Percentiles rank a stretch among this genome's conserved stretches.
Conservation (phyloP, 495 filamentous ascomycete genomes). For the Penicillium nucicola region DNA sequence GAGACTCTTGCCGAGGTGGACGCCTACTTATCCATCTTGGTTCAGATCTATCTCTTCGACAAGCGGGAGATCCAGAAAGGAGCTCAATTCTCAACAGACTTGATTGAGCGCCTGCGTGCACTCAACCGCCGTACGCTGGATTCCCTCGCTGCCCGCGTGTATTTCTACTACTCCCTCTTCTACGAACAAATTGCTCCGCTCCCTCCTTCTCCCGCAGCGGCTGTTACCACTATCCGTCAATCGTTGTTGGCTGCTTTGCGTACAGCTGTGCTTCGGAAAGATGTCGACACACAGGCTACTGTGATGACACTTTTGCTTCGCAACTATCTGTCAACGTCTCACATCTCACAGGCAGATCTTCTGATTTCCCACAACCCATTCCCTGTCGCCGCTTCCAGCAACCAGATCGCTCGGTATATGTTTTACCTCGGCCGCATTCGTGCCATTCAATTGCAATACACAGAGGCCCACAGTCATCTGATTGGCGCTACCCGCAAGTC, state of each 20-base stretch:
- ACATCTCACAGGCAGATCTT: conserved; percentile 95
- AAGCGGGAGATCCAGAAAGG: conserved; percentile 73
- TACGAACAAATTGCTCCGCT: conserved; percentile 83
- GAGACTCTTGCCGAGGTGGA: conserved; percentile 87
- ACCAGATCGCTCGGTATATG: conserved; percentile 93
- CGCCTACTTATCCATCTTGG: conserved; percentile 83
- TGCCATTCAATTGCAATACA: conserved; percentile 93
- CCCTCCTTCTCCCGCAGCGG: conserved; percentile 80
- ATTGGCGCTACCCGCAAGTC: conserved; percentile 91
- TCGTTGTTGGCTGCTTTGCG: conserved; percentile 83
- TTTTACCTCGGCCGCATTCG: conserved; percentile 96
- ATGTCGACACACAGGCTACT: conserved; percentile 91
- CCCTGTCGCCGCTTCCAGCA: conserved; percentile 88
- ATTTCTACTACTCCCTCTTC: conserved; percentile 96
- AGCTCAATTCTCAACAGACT: conserved; percentile 73
- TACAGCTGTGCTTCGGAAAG: conserved; percentile 91
- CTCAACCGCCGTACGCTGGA: conserved; percentile 93
- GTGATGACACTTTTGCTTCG: conserved; percentile 92
- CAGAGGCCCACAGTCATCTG: conserved; percentile 92
- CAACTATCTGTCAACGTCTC: conserved; percentile 93
- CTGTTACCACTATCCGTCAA: conserved; percentile 80
- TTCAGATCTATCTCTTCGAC: conserved; percentile 88
- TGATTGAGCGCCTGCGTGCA: conserved; percentile 80
- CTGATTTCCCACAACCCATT: conserved; percentile 93
- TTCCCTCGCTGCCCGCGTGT: conserved; percentile 88